Evolutionary conservation across 257 asterid genomes (phyloP).

Genomic region (Solanum tarijense): DNA sequence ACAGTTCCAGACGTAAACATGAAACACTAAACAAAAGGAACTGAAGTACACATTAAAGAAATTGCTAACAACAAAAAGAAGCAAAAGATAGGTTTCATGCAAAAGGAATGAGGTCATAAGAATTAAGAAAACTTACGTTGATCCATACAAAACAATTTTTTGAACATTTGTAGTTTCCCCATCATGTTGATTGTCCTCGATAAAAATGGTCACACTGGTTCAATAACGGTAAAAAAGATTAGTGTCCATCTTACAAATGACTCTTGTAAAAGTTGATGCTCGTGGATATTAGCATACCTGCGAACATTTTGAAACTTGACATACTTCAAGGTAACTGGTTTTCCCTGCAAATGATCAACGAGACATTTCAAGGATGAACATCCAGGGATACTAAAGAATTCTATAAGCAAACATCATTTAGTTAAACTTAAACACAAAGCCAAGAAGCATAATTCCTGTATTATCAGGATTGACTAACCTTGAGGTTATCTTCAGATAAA

Average conservation of each 20-base stretch:
- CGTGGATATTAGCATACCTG: constrained; percentile 30
- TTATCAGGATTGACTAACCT: constrained; percentile 38
- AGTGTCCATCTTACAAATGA: not conserved
- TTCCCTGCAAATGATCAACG: constrained; percentile 32
- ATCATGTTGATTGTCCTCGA: constrained; percentile 91
- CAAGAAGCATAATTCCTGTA: not conserved
- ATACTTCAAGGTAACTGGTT: constrained; percentile 57
- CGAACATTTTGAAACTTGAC: constrained; percentile 86
- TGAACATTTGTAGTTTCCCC: constrained; percentile 75
- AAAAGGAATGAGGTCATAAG: not conserved
- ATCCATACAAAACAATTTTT: constrained; percentile 74
- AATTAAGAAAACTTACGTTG: constrained; percentile 60
- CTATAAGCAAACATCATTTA: not conserved
- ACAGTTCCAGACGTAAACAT: not conserved
- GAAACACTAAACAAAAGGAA: not conserved
- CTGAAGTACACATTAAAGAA: not conserved
- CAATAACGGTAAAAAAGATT: constrained; percentile 1
- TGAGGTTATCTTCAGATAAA: constrained; percentile 70
- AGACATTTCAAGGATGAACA: not conserved
- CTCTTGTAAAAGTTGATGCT: not conserved
- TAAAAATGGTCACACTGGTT: constrained; percentile 79
- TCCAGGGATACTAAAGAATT: not conserved
- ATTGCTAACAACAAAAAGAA: not conserved
- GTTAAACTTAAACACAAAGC: not conserved
- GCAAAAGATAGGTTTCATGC: not conserved